phyloP scores from a whole-genome alignment of 2,329 filamentous ascomycete species.

The Aspergillus ochraceoroseus region DNA sequence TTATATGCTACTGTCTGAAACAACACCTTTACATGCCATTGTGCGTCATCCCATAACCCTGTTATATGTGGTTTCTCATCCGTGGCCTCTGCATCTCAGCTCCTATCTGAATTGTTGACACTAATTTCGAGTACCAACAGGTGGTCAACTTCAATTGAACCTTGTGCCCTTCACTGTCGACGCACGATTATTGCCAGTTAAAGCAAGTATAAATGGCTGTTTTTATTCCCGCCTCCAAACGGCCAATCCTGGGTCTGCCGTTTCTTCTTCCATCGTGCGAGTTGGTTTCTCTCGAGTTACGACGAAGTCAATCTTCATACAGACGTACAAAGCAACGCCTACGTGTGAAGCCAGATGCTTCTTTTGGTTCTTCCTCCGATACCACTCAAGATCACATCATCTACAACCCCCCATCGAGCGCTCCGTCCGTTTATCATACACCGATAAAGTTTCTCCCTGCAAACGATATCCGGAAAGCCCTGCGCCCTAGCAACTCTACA shows the following conservation, averaged over 20 bases:
- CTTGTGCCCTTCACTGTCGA: not conserved
- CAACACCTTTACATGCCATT: too few relatives aligned
- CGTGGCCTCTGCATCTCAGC: not conserved
- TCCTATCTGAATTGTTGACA: not conserved
- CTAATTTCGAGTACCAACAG: too few relatives aligned
- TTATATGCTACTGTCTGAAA: too few relatives aligned
- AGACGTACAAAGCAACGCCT: slow-evolving; percentile 49
- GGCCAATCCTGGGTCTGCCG: slow-evolving; percentile 35
- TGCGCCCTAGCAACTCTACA: slow-evolving; percentile 36
- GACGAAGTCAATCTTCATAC: slow-evolving; percentile 48
- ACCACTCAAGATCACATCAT: slow-evolving; percentile 53
- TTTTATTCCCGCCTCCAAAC: slow-evolving; percentile 28
- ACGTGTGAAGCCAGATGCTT: slow-evolving; percentile 50
- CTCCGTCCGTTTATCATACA: slow-evolving; percentile 60
- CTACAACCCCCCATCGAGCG: slow-evolving; percentile 62
- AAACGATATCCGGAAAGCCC: slow-evolving; percentile 50
- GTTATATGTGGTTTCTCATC: too few relatives aligned
- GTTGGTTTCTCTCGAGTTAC: slow-evolving; percentile 29
- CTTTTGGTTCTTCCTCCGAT: slow-evolving; percentile 41
- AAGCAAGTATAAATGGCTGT: slow-evolving; percentile 34
- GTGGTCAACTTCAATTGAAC: not conserved
- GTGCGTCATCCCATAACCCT: too few relatives aligned
- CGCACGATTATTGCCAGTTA: too few relatives aligned
- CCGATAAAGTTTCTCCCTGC: slow-evolving; percentile 60
- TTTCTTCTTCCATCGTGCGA: slow-evolving; percentile 40